Percentiles rank a stretch among this genome's conserved stretches.
These are phyloP conservation scores for Arthrobotrys conoides DNA, from an alignment of 2,329 filamentous ascomycete genomes.

Conservation along the genomic window DNA sequence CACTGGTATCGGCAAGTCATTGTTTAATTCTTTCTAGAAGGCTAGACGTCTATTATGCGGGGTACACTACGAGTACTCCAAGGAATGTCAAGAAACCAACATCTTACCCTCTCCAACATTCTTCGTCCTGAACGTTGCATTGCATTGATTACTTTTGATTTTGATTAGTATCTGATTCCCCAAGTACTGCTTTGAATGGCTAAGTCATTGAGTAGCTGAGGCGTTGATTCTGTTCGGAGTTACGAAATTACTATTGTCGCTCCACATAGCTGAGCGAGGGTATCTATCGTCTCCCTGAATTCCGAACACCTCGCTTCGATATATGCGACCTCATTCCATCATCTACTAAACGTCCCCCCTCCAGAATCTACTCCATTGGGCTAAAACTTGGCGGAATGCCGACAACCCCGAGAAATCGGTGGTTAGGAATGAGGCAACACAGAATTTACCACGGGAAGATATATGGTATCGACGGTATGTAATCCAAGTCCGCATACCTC, in stretches of 20 bases:
- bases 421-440: slow-evolving; percentile 15
- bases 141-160: too few species aligned
- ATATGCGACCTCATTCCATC: background rate
- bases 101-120: background rate
- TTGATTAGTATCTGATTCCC: too few species aligned
- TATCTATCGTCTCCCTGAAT: background rate
- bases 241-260: too few species aligned
- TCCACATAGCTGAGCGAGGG: too few species aligned
- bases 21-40: slow-evolving; percentile 10
- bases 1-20: slow-evolving; percentile 70
- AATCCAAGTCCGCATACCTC: background rate
- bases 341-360: background rate
- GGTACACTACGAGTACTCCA: background rate
- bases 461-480: slow-evolving; percentile 1
- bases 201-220: too few species aligned
- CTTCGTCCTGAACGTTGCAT: too few species aligned
- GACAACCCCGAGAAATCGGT: slow-evolving; percentile 6
- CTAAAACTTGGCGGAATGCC: background rate
- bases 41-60: background rate
- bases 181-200: too few species aligned
- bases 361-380: background rate
- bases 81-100: background rate
- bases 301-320: slow-evolving; percentile 1
- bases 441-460: background rate
- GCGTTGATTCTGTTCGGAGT: too few species aligned